Conservation (phyloP, 2,329 filamentous ascomycete genomes). For the Penicillium griseofulvum region DNA sequence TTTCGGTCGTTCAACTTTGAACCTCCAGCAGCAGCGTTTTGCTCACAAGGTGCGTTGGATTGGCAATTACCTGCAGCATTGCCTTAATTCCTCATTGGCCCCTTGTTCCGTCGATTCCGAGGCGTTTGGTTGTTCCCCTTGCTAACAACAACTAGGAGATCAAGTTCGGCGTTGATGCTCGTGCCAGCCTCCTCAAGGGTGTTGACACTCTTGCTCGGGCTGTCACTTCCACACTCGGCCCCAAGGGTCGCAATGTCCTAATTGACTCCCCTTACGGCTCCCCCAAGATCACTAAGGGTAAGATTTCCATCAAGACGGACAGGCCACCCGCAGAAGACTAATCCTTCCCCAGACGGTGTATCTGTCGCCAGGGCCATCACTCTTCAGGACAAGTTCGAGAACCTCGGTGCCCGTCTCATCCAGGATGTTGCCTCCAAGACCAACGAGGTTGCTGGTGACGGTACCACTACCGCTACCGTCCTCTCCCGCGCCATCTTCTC, state of each 20-base stretch:
- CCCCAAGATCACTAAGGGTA: constrained; percentile 99
- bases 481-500: constrained; percentile 98
- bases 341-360: constrained; percentile 66
- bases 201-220: constrained; percentile 96
- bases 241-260: constrained; percentile 96
- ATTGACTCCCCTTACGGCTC: constrained; percentile 99
- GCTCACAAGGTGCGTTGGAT: constrained; percentile 79
- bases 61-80: background rate
- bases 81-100: background rate
- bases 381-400: constrained; percentile 99
- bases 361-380: constrained; percentile 85
- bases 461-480: constrained; percentile 96
- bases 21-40: constrained; percentile 87
- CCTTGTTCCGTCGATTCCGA: constrained; percentile 24
- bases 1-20: constrained; percentile 62
- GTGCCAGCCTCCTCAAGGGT: constrained; percentile 84
- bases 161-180: constrained; percentile 95
- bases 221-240: constrained; percentile 91
- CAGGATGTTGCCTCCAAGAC: constrained; percentile 99
- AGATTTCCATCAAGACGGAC: constrained; percentile 26
- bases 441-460: constrained; percentile 97
- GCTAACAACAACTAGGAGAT: constrained; percentile 67
- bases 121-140: constrained; percentile 9
- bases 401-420: constrained; percentile 92
- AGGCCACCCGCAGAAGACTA: constrained; percentile 9